A percentile compares a stretch with the other conserved stretches of the same genome.
Conservation (phyloP, 2,329 filamentous ascomycete genomes). For the Aureobasidium sp. region DNA sequence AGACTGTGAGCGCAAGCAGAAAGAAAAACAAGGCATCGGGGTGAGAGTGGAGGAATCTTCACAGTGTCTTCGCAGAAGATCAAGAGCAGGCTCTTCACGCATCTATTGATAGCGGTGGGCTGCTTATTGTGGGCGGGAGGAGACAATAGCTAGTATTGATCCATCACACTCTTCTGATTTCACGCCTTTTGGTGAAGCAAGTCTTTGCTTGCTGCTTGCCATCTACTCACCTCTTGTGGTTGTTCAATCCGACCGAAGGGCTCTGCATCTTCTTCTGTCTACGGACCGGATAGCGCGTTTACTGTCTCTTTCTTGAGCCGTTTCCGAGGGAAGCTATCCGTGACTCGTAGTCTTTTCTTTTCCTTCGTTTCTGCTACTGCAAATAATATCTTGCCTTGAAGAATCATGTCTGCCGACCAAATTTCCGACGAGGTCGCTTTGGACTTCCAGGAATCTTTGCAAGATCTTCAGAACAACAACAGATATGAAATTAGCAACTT, state of each 20-base stretch:
- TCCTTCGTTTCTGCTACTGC: conserved; percentile 10
- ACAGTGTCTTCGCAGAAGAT: conserved; percentile 5
- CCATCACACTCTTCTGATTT: conserved; percentile 31
- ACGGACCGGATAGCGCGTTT: conserved; percentile 14
- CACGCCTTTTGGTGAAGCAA: conserved; percentile 14
- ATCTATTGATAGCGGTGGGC: not conserved
- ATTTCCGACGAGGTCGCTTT: conserved; percentile 82
- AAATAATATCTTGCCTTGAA: conserved; percentile 23
- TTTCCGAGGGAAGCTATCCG: conserved; percentile 14
- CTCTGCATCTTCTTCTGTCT: not conserved
- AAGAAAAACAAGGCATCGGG: conserved; percentile 9
- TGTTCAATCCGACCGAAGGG: conserved; percentile 6
- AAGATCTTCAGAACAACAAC: conserved; percentile 85
- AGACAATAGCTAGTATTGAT: conserved; percentile 44
- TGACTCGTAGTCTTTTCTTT: conserved; percentile 16
- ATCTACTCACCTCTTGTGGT: conserved; percentile 12
- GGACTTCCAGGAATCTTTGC: conserved; percentile 88
- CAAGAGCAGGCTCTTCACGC: not conserved
- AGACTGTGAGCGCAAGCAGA: not conserved
- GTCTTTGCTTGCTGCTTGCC: conserved; percentile 8
- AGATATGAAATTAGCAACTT: conserved; percentile 95
- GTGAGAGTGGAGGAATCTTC: conserved; percentile 11
- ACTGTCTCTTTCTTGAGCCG: conserved; percentile 9
- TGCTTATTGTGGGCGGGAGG: conserved; percentile 14
- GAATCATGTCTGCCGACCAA: conserved; percentile 42